These are phyloP conservation scores for Aspergillus sp. DNA, from an alignment of 2,329 filamentous ascomycete genomes.

Conservation along the genomic window DNA sequence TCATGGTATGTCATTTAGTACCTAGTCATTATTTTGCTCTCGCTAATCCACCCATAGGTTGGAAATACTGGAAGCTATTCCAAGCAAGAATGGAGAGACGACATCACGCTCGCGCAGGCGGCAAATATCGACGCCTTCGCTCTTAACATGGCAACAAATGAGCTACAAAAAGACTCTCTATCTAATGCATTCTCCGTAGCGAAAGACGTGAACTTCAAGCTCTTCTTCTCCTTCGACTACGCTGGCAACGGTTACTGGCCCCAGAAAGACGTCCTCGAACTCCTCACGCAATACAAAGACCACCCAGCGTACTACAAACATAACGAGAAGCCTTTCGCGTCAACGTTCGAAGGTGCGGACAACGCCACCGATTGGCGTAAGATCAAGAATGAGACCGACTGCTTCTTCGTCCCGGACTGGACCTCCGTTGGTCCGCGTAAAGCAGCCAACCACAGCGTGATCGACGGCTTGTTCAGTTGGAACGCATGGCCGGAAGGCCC, in stretches of 20 bases:
- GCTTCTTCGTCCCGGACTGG: constrained; percentile 49
- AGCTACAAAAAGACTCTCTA: background rate
- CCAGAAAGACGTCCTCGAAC: constrained; percentile 18
- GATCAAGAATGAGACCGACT: constrained; percentile 40
- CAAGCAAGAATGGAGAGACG: background rate
- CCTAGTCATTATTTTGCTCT: background rate
- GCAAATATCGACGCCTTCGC: background rate
- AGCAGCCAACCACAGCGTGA: constrained; percentile 25
- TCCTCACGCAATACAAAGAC: constrained; percentile 23
- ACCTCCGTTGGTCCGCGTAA: constrained; percentile 33
- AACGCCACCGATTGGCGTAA: constrained; percentile 43
- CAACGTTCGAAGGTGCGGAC: constrained; percentile 45
- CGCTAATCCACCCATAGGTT: background rate
- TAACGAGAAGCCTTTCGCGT: constrained; percentile 32
- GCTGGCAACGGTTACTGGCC: constrained; percentile 30
- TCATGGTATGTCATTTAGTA: background rate
- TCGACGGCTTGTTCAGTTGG: constrained; percentile 42
- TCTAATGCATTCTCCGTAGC: constrained; percentile 23
- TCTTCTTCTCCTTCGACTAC: constrained; percentile 40
- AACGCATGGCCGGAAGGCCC: constrained; percentile 42
- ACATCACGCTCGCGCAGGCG: background rate
- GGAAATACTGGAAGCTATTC: background rate
- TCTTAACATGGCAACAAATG: background rate
- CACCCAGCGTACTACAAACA: constrained; percentile 25
- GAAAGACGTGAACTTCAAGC: constrained; percentile 22